phyloP scores from a whole-genome alignment of 2,329 filamentous ascomycete genomes.

The Akanthomyces lecanii region DNA sequence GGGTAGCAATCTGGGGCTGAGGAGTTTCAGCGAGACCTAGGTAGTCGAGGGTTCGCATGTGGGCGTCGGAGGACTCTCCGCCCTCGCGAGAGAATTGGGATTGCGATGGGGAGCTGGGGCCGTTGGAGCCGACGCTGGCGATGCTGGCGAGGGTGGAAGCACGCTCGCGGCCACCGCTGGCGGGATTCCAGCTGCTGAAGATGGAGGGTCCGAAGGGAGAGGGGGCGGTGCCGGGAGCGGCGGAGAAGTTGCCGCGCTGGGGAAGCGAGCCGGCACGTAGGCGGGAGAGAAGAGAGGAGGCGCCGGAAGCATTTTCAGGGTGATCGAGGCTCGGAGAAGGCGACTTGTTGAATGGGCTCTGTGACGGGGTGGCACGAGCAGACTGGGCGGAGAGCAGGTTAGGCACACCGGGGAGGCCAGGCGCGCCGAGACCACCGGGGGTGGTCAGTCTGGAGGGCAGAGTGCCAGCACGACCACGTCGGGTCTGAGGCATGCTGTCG shows the following conservation, averaged over 20 bases:
- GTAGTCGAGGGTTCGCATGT: slow-evolving; percentile 89
- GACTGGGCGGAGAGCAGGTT: slow-evolving; percentile 63
- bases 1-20: slow-evolving; percentile 72
- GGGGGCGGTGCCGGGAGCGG: slow-evolving; percentile 44
- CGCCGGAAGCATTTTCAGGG: slow-evolving; percentile 54
- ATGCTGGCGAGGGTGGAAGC: slow-evolving; percentile 79
- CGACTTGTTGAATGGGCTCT: slow-evolving; percentile 74
- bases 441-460: slow-evolving; percentile 93
- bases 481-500: slow-evolving; percentile 61
- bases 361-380: slow-evolving; percentile 78
- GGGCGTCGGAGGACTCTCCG: slow-evolving; percentile 78
- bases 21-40: slow-evolving; percentile 92
- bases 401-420: slow-evolving; percentile 52
- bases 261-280: slow-evolving; percentile 92
- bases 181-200: slow-evolving; percentile 81
- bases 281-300: slow-evolving; percentile 74
- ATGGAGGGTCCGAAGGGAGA: slow-evolving; percentile 84
- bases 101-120: slow-evolving; percentile 79
- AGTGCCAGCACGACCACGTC: slow-evolving; percentile 86
- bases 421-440: slow-evolving; percentile 53
- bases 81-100: slow-evolving; percentile 85
- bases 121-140: slow-evolving; percentile 86
- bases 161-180: slow-evolving; percentile 65
- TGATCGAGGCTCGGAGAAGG: slow-evolving; percentile 52
- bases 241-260: slow-evolving; percentile 69